Percentiles rank a stretch among this genome's conserved stretches.
phyloP scores from a whole-genome alignment of 768 basidiomycete species.

The Fistulinella prunicolor region DNA sequence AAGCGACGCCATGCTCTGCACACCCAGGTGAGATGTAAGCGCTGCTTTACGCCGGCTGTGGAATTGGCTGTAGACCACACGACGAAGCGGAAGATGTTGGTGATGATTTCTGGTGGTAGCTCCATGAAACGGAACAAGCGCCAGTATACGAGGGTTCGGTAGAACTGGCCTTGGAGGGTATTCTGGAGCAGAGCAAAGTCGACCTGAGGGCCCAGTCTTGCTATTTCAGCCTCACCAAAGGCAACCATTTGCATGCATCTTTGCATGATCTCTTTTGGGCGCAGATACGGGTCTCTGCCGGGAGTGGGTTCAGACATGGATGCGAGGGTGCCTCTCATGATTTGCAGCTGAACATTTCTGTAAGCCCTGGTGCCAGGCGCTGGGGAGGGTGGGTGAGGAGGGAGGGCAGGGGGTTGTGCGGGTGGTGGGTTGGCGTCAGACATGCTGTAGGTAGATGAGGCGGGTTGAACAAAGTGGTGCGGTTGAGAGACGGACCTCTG shows the following conservation, averaged over 20 bases:
- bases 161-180: conserved; percentile 20
- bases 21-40: conserved; percentile 55
- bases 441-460: conserved; percentile 9
- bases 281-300: neutral
- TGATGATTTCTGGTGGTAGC: conserved; percentile 64
- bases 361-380: conserved; percentile 20
- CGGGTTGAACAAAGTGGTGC: too few species aligned
- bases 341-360: conserved; percentile 12
- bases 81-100: conserved; percentile 59
- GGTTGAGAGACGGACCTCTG: conserved; percentile 5
- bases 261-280: conserved; percentile 2
- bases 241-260: conserved; percentile 18
- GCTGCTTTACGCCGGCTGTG: conserved; percentile 34
- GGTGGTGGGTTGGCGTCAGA: conserved; percentile 7
- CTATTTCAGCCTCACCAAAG: conserved; percentile 21
- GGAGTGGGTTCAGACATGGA: conserved; percentile 16
- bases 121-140: conserved; percentile 55
- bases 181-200: conserved; percentile 4
- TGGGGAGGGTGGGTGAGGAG: conserved; percentile 9
- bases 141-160: conserved; percentile 32
- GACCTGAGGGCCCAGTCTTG: conserved; percentile 19
- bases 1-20: conserved; percentile 55
- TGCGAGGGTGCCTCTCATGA: conserved; percentile 20
- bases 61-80: conserved; percentile 49
- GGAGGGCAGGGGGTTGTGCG: conserved; percentile 9